Conservation (phyloP, 768 basidiomycete genomes). For the Naematelia encephala region DNA sequence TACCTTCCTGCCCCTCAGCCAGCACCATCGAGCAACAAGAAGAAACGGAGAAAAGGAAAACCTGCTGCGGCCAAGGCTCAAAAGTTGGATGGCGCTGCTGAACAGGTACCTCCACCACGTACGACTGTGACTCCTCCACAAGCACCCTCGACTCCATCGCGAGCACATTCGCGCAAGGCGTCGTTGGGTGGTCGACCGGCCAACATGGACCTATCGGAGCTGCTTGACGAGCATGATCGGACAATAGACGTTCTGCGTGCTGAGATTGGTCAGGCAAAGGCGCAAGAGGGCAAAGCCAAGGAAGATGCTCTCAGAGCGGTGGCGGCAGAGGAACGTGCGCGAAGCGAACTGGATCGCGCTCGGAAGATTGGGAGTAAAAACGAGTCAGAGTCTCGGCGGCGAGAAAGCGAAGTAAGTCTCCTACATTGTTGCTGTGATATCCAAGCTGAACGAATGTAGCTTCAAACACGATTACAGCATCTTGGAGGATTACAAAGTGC, state of each 20-base stretch:
- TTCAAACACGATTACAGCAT: not conserved
- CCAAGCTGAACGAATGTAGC: not conserved
- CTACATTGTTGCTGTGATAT: not conserved
- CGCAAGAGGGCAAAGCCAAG: slow-evolving; percentile 35
- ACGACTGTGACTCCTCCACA: slow-evolving; percentile 9
- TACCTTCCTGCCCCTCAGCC: slow-evolving; percentile 24
- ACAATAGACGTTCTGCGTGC: slow-evolving; percentile 37
- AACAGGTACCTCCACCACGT: slow-evolving; percentile 3
- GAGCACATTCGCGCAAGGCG: slow-evolving; percentile 9
- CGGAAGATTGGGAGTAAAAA: slow-evolving; percentile 1
- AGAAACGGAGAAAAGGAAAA: slow-evolving; percentile 26
- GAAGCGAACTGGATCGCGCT: slow-evolving; percentile 14
- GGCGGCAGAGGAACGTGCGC: slow-evolving; percentile 22
- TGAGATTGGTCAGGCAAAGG: slow-evolving; percentile 39
- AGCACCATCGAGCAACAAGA: slow-evolving; percentile 16
- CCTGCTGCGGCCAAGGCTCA: not conserved
- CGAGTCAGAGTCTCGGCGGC: slow-evolving; percentile 10
- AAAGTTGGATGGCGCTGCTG: not conserved
- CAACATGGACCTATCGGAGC: slow-evolving; percentile 30
- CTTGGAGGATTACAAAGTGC: slow-evolving; percentile 3
- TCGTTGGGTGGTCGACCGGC: slow-evolving; percentile 9
- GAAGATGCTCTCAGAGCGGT: slow-evolving; percentile 23
- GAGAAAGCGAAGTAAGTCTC: slow-evolving; percentile 18
- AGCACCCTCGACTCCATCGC: not conserved
- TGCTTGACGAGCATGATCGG: slow-evolving; percentile 33